These are phyloP conservation scores for Castanea mollissima DNA, from an alignment of 306 rosid genomes.

Conservation along the genomic window DNA sequence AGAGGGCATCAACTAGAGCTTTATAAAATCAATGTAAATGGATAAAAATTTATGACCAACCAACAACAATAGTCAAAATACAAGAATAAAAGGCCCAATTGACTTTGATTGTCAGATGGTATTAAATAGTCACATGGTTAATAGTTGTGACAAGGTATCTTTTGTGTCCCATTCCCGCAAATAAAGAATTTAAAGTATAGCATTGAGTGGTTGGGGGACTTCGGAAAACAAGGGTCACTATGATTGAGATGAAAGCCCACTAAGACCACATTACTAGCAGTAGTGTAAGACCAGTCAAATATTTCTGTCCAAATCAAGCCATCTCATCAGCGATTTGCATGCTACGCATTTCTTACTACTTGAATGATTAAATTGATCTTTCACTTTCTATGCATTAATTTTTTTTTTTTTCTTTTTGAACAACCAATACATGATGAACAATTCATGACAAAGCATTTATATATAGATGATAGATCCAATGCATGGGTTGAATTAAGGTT, in stretches of 20 bases:
- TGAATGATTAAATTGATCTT: neutral
- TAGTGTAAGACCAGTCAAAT: neutral
- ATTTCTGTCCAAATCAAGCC: constrained; percentile 13
- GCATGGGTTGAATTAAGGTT: neutral
- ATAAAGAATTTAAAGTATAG: neutral
- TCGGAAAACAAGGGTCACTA: neutral
- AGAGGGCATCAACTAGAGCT: neutral
- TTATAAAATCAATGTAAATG: neutral
- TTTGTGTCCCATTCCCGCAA: constrained; percentile 2
- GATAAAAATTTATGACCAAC: neutral
- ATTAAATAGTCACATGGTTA: neutral
- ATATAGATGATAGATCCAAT: neutral
- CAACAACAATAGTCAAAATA: neutral
- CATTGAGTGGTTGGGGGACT: constrained; percentile 13
- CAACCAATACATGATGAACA: neutral
- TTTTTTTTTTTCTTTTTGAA: neutral
- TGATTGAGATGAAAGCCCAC: constrained; percentile 5
- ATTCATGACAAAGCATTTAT: neutral
- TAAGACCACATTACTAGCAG: neutral
- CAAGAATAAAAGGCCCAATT: neutral
- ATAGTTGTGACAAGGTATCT: constrained; percentile 1
- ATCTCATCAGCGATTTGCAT: neutral
- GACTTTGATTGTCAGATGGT: neutral
- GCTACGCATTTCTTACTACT: neutral
- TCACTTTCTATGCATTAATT: neutral